phyloP scores from a whole-genome alignment of 2,329 filamentous ascomycete genomes.

The Fusarium goolgardi region DNA sequence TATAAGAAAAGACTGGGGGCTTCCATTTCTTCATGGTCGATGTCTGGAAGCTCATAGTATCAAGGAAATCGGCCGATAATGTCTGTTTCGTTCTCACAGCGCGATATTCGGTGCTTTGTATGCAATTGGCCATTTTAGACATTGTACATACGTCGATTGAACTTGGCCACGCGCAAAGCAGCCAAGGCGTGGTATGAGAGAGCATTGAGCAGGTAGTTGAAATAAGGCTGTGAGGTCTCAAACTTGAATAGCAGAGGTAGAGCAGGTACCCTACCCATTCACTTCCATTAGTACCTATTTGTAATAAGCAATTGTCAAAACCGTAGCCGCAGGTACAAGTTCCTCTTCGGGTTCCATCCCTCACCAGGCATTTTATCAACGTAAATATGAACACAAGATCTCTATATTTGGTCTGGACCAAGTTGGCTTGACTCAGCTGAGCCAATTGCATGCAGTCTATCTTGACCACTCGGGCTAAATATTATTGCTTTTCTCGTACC shows the following conservation, averaged over 20 bases:
- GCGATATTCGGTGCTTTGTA: neutral
- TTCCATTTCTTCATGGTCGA: neutral
- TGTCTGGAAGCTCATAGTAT: neutral
- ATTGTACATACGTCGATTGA: neutral
- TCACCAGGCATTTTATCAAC: neutral
- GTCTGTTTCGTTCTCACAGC: neutral
- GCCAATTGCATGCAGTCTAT: conserved; percentile 5
- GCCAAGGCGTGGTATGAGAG: neutral
- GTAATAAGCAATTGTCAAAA: neutral
- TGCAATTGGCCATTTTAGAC: neutral
- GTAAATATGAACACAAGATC: neutral
- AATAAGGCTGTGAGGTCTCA: conserved; percentile 32
- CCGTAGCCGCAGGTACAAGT: neutral
- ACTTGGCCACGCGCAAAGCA: neutral
- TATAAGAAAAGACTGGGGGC: neutral
- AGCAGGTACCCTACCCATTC: neutral
- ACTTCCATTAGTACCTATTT: neutral
- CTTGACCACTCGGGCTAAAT: neutral
- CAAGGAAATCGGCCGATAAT: neutral
- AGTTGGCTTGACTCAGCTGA: conserved; percentile 23
- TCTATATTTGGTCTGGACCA: conserved; percentile 1
- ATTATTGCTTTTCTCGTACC: conserved; percentile 3
- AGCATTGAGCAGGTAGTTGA: conserved; percentile 7
- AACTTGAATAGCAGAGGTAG: neutral
- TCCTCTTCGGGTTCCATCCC: neutral